Conservation (phyloP, 345 rosid species). For the Raphanus raphanistrum region DNA sequence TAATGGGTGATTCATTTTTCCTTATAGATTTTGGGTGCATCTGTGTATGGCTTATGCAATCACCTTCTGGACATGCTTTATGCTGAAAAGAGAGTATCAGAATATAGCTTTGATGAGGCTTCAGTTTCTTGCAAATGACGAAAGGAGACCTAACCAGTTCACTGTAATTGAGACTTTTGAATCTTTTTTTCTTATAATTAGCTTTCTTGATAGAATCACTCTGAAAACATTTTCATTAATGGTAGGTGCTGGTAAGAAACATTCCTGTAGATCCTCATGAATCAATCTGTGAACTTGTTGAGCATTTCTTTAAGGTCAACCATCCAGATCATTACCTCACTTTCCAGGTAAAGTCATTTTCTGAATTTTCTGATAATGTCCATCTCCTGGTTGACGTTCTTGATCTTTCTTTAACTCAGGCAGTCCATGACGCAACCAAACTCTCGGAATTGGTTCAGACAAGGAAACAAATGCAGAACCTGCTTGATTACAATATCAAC, state of each 20-base stretch:
- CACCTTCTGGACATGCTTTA: conserved; percentile 90
- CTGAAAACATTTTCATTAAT: neutral
- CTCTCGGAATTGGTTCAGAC: conserved; percentile 61
- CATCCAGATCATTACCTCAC: conserved; percentile 84
- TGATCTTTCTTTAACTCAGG: conserved; percentile 47
- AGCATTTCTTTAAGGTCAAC: conserved; percentile 88
- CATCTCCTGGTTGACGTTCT: conserved; percentile 18
- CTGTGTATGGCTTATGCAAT: conserved; percentile 83
- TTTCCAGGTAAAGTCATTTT: conserved; percentile 54
- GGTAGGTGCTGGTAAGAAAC: conserved; percentile 81
- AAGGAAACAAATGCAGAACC: conserved; percentile 73
- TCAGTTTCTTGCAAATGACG: conserved; percentile 90
- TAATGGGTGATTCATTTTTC: neutral
- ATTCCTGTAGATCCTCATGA: conserved; percentile 92
- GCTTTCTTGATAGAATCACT: neutral
- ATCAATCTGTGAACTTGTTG: conserved; percentile 81
- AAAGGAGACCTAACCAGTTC: conserved; percentile 77
- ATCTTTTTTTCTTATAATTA: neutral
- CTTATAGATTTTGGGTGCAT: conserved; percentile 87
- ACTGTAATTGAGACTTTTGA: conserved; percentile 48
- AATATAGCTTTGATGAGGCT: conserved; percentile 75
- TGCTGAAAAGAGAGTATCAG: conserved; percentile 76
- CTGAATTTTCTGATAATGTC: conserved; percentile 10
- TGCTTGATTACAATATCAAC: conserved; percentile 73
- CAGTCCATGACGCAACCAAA: conserved; percentile 72